Base-by-base conservation (phyloP, 495 filamentous ascomycete genomes). In the Elaphomyces granulatus region DNA sequence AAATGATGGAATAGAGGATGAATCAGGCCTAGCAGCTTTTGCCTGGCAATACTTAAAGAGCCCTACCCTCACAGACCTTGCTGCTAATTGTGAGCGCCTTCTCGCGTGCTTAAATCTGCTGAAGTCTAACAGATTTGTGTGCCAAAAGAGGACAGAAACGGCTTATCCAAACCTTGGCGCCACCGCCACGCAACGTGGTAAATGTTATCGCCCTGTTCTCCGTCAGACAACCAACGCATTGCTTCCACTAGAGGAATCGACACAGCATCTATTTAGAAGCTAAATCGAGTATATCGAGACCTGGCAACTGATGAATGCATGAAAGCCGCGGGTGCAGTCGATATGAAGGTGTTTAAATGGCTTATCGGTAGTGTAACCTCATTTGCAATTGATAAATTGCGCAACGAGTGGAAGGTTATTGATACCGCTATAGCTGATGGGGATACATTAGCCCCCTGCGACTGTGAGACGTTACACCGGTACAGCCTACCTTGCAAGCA, bases 21-120 rank as follows among this genome's bases (percentile, higher is more conserved):
- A 28, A 28, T 12, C 12, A 28, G 23, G 23, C 23, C 17, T 36
- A 19, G 14, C 15, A 15, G 33, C 6, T 36, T 17, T 21, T 14
- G 8, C n/a, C 20, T 38, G 36, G 36, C 15, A 14, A 16, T 38
- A 38, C 14, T 19, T 38, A 8, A 17, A 38, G 17, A 38, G 36
- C 36, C 15, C 15, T 14, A 19, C 36, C 8, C 15, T 14, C 9
- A 14, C 15, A 14, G 20, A 21, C n/a, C 36, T 38, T 19, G 36
- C 15, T 16, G 36, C 15, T 14, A 38, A 38, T 23, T 7, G 36
- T 23, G 20, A 38, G n/a, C n/a, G 4, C 8, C 36, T 38, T 23
- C 15, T 38, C 8, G 36, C 15, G 7, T 4, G 4, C 8, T 21
- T 14, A 4, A 23, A 8, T 17, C 36, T 23, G 15, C 15, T 17